Conservation (phyloP, 2,329 filamentous ascomycete species). For the Epichloe coenophiala region DNA sequence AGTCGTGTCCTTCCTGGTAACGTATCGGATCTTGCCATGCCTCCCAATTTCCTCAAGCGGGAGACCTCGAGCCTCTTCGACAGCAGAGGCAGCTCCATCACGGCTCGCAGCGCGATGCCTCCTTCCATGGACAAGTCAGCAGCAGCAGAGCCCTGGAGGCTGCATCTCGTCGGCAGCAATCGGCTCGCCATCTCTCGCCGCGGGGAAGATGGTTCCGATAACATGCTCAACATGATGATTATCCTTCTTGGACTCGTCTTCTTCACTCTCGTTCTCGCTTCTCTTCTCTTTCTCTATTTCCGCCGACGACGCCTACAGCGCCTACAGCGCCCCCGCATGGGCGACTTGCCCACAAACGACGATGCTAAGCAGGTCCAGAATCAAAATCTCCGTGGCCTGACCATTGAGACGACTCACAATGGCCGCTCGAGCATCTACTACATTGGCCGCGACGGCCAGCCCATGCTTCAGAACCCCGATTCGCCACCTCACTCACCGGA, state of each 20-base stretch:
- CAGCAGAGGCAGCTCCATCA: neutral
- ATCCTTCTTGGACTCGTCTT: slow-evolving; percentile 67
- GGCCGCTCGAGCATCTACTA: slow-evolving; percentile 59
- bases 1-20: neutral
- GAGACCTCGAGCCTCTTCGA: neutral
- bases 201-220: slow-evolving; percentile 34
- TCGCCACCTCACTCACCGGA: slow-evolving; percentile 67
- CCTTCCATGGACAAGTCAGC: neutral
- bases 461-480: slow-evolving; percentile 61
- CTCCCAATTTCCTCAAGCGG: slow-evolving; percentile 4
- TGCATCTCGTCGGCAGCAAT: slow-evolving; percentile 3
- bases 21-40: slow-evolving; percentile 2
- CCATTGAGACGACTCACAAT: slow-evolving; percentile 41
- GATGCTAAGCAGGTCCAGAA: slow-evolving; percentile 42
- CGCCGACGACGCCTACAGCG: slow-evolving; percentile 40
- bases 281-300: slow-evolving; percentile 59
- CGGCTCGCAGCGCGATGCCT: slow-evolving; percentile 7
- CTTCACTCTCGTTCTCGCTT: slow-evolving; percentile 53
- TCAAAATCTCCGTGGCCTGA: slow-evolving; percentile 31
- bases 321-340: slow-evolving; percentile 29
- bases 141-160: slow-evolving; percentile 7
- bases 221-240: slow-evolving; percentile 65
- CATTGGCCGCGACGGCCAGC: slow-evolving; percentile 63
- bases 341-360: slow-evolving; percentile 57
- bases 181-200: slow-evolving; percentile 6